These are phyloP conservation scores for Cladosporium colombiae DNA, from an alignment of 2,329 filamentous ascomycete genomes.

Conservation along the genomic window DNA sequence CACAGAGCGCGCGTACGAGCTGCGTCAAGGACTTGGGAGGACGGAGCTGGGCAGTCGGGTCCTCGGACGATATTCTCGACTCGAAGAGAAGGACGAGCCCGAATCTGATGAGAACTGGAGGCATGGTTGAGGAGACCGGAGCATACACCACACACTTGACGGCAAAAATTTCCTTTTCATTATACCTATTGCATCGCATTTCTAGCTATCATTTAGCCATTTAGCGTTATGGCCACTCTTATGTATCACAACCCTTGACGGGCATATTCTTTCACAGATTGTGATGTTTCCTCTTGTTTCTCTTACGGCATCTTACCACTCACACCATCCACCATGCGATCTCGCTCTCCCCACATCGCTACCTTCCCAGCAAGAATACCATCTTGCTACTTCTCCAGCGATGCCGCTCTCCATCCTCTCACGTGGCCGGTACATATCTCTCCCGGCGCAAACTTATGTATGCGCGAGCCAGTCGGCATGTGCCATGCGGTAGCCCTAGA, in stretches of 20 bases:
- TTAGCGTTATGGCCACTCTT: not conserved
- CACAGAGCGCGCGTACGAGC: not conserved
- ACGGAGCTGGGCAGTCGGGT: constrained; percentile 23
- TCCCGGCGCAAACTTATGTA: not conserved
- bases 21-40: constrained; percentile 8
- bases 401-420: not conserved
- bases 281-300: not conserved
- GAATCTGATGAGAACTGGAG: constrained; percentile 24
- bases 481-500: not conserved
- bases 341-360: not conserved
- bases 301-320: too few species aligned
- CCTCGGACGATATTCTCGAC: constrained; percentile 25
- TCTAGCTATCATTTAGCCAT: not conserved
- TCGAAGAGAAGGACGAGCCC: constrained; percentile 26
- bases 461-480: not conserved
- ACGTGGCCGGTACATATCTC: not conserved
- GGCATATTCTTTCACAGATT: not conserved
- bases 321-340: not conserved
- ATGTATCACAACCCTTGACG: not conserved
- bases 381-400: not conserved
- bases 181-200: constrained; percentile 1
- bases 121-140: not conserved
- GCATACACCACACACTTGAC: not conserved
- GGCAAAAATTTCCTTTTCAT: not conserved
- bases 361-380: not conserved